Base-by-base conservation (phyloP, 2,329 filamentous ascomycete genomes). In the Venturia carpophila region DNA sequence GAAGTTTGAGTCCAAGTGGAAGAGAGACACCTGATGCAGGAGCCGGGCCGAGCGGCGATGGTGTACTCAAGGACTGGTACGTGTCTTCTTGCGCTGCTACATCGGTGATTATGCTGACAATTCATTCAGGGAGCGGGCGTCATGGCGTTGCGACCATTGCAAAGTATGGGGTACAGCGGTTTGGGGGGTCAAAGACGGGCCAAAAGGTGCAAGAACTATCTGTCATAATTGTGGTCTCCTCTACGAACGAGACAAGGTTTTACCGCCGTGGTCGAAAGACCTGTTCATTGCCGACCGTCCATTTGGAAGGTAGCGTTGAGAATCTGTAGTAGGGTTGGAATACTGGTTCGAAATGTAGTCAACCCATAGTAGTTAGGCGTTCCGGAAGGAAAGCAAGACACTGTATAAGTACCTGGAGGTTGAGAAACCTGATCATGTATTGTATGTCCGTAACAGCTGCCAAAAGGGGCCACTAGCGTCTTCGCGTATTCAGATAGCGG, bases 181-280 rank as follows among this genome's bases (percentile, higher is more conserved):
- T 10, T 99, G 94, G 94, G 92, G 91, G 61, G 93, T 97, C 3
- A 83, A 94, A 71, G 92, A 97, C 77, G 94, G 94, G 30, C 94
- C 94, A 17, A 81, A 84, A 64, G 93, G 92, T 64, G 84, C 90
- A 68, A 88, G 90, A 90, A 89, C 90, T 39, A 84, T 97, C 4
- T 97, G 93, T 79, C 90, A 92, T 76, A 97, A 96, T 74, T 97
- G 93, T 74, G 93, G 92, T 65, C 87, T 92, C 70, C 78, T 93
- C 24, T 97, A 90, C 74, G 93, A 97, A 77, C 87, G 91, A 64
- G 90, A 95, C 75, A 88, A 90, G 76, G 87, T 87, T 69, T 82
- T 96, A 0, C 92, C 93, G 10, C 84, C 86, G 37, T 92, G 88
- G 87, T 86, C 86, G 3, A 86, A 86, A 72, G 84, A 87, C 67